Percentiles rank a stretch among this genome's conserved stretches.
These are phyloP conservation scores for Ophiostoma sp. DNA, from an alignment of 2,329 filamentous ascomycete species.

Conservation along the genomic window DNA sequence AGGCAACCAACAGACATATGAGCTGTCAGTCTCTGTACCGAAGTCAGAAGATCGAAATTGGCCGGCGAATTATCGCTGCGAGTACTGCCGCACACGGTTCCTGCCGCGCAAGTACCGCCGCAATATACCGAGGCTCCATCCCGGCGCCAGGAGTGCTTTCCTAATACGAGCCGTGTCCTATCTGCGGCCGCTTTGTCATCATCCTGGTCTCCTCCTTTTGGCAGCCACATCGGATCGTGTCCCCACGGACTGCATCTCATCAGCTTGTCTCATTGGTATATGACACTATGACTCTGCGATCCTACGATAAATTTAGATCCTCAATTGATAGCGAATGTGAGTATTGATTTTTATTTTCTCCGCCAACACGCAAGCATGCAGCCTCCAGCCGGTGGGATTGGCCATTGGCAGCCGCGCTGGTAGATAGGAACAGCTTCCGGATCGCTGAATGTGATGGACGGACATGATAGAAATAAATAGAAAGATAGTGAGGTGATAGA, in stretches of 20 bases:
- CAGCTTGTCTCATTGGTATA: neutral
- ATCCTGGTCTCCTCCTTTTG: neutral
- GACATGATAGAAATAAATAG: too few species aligned
- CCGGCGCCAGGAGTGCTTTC: neutral
- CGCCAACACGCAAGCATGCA: neutral
- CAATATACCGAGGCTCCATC: neutral
- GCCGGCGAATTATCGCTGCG: slow-evolving; percentile 1
- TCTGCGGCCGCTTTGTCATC: neutral
- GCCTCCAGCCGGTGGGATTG: neutral
- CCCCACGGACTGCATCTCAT: neutral
- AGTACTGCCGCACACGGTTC: neutral
- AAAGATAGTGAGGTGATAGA: too few species aligned
- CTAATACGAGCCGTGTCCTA: neutral
- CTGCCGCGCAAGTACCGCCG: slow-evolving; percentile 1
- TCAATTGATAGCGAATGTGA: neutral
- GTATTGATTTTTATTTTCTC: neutral
- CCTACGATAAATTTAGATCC: neutral
- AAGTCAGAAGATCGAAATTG: neutral
- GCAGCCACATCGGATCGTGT: neutral
- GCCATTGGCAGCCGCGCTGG: neutral
- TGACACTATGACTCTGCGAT: slow-evolving; percentile 4
- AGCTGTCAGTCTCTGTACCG: too few species aligned
- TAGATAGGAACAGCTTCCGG: slow-evolving; percentile 3
- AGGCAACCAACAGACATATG: too few species aligned
- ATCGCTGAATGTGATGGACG: neutral